These are phyloP conservation scores for Paracamarosporium sp. DNA, from an alignment of 2,329 filamentous ascomycete genomes.

Conservation along the genomic window DNA sequence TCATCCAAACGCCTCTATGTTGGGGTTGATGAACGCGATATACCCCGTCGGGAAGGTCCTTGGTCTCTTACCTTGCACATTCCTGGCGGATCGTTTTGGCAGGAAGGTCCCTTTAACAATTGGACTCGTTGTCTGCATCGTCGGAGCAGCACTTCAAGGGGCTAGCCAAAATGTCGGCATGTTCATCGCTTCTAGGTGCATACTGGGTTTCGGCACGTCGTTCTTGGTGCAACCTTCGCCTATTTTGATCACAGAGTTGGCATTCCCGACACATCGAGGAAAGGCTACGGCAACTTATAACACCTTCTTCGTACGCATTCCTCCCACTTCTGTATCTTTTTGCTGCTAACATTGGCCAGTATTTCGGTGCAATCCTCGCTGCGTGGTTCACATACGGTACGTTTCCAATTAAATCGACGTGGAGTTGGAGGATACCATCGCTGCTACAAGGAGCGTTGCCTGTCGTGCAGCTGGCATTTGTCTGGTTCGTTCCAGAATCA, in stretches of 20 bases:
- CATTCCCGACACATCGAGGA: neutral
- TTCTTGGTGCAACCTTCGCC: neutral
- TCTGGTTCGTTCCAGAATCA: neutral
- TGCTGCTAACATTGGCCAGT: neutral
- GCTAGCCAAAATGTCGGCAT: constrained; percentile 25
- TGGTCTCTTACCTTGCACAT: constrained; percentile 33
- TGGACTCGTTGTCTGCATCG: constrained; percentile 38
- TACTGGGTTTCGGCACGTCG: constrained; percentile 28
- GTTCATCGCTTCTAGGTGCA: constrained; percentile 45
- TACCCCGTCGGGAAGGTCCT: constrained; percentile 11
- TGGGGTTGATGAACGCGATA: neutral
- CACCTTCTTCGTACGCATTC: neutral
- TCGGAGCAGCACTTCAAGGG: constrained; percentile 28
- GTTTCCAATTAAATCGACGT: neutral
- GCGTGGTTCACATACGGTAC: neutral
- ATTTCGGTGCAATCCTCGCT: neutral
- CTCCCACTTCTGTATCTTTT: too few species aligned
- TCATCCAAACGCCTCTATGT: too few species aligned
- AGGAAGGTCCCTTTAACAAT: constrained; percentile 38
- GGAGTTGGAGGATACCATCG: neutral
- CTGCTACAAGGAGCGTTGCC: neutral
- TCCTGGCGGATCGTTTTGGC: constrained; percentile 42
- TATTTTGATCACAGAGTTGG: neutral
- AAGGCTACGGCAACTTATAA: neutral
- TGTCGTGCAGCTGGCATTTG: neutral